A percentile compares a stretch with the other conserved stretches of the same genome.
Evolutionary conservation across 202 grass and related monocot species (phyloP).

Genomic region (Setaria italica): DNA sequence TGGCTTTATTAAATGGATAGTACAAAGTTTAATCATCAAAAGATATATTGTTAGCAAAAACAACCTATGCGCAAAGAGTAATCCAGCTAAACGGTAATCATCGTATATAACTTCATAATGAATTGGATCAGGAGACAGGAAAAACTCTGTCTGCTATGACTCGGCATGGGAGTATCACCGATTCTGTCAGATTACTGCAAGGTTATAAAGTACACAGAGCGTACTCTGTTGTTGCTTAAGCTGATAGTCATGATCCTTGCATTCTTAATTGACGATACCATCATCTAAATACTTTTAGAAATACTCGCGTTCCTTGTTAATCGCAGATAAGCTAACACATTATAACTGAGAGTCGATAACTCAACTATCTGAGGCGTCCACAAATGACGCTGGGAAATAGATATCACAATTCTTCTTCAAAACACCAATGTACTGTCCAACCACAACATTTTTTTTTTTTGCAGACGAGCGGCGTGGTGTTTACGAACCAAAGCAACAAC

Average conservation of each 20-base stretch:
- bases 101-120: not conserved
- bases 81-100: not conserved
- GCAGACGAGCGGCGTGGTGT: not conserved
- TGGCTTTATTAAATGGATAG: slow-evolving; percentile 7
- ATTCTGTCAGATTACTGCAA: not conserved
- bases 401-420: not conserved
- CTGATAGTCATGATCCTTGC: not conserved
- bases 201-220: not conserved
- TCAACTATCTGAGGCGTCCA: not conserved
- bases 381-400: not conserved
- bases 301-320: not conserved
- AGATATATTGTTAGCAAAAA: not conserved
- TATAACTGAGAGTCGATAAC: not conserved
- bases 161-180: not conserved
- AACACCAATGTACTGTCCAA: not conserved
- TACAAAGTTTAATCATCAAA: not conserved
- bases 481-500: not conserved
- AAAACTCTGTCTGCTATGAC: not conserved
- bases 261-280: not conserved
- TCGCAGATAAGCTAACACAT: not conserved
- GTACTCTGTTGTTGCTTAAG: not conserved
- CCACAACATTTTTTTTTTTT: not conserved
- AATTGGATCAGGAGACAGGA: not conserved
- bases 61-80: not conserved
- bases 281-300: not conserved